Base-by-base conservation (phyloP, 164 flowering plant genomes). In the Hamamelis virginiana region DNA sequence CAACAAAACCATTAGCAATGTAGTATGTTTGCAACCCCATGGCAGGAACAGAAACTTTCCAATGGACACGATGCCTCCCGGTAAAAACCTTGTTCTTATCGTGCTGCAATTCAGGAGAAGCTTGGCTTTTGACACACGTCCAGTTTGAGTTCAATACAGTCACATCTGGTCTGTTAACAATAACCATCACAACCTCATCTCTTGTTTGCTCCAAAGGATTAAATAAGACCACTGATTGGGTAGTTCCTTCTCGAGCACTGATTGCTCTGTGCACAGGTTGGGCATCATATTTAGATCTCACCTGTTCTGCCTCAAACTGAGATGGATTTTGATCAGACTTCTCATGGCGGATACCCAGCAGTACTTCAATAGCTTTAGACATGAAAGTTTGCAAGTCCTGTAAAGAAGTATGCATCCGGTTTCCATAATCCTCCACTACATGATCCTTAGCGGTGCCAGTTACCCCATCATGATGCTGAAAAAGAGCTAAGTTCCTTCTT, bases 391-490 rank as follows among this genome's bases (percentile, higher is more conserved):
- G 91, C 78, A 93, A 82, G 79, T 96, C 99, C 76, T 89, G 91
- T 62, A 93, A 75, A 65, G 97, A 92, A 56, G 87, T 82, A 74
- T 91, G 94, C 98, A 96, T 96, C 52, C 97, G 86, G 43, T 74
- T 81, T 62, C 99, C 99, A 79, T 96, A 96, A 71, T 96, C 98
- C 70, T 63, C 75, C 43, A 96, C 99, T 67, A 96, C 99, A 70
- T 96, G 97, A 82, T 91, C 90, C 74, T 91, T 93, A 13, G 98
- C 99, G 51, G 98, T 96, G 23, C 98, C 99, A 44, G 99, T 91
- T 23, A 96, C 99, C 38, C 99, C 99, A 80, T 96, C 99, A 76
- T 96, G 99, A 76, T 93, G 99, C 84, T 96, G 99, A 80, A 96
- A 96, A 48, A 96, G 97, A 59, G 99, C 99, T 58, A 96, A 62